Conservation (phyloP, 768 basidiomycete species). For the Agaricus subrufescens region DNA sequence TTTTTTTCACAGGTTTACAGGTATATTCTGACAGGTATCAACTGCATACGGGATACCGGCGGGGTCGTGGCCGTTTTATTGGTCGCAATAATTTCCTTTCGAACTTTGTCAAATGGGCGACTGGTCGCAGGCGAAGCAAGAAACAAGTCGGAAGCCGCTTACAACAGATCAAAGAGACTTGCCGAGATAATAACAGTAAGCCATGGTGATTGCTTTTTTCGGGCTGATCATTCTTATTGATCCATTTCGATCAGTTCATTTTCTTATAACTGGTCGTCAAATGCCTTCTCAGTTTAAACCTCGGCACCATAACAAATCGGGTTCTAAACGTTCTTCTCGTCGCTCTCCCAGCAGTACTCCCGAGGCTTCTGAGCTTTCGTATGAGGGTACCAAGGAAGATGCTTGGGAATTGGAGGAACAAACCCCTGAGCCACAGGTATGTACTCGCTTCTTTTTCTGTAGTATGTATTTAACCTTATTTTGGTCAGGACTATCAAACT, state of each 20-base stretch:
- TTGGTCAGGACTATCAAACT: too few species aligned
- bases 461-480: too few species aligned
- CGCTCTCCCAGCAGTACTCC: slow-evolving; percentile 2
- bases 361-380: background rate
- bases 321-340: background rate
- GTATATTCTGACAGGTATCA: slow-evolving; percentile 63
- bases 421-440: too few species aligned
- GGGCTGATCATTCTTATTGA: background rate
- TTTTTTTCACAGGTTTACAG: slow-evolving; percentile 43
- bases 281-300: background rate
- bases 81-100: slow-evolving; percentile 78
- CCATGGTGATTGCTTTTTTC: background rate
- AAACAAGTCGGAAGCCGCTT: slow-evolving; percentile 79
- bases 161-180: slow-evolving; percentile 71
- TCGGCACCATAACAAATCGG: background rate
- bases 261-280: slow-evolving; percentile 5
- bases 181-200: slow-evolving; percentile 31
- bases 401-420: too few species aligned
- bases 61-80: slow-evolving; percentile 65
- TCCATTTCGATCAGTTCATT: background rate
- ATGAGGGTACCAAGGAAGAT: too few species aligned
- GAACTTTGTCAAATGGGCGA: slow-evolving; percentile 61
- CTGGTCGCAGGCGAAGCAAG: slow-evolving; percentile 62
- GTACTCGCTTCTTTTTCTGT: too few species aligned
- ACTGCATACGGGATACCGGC: slow-evolving; percentile 52